phyloP scores from a whole-genome alignment of 148 eudicot species.

The Nepenthes gracilis region DNA sequence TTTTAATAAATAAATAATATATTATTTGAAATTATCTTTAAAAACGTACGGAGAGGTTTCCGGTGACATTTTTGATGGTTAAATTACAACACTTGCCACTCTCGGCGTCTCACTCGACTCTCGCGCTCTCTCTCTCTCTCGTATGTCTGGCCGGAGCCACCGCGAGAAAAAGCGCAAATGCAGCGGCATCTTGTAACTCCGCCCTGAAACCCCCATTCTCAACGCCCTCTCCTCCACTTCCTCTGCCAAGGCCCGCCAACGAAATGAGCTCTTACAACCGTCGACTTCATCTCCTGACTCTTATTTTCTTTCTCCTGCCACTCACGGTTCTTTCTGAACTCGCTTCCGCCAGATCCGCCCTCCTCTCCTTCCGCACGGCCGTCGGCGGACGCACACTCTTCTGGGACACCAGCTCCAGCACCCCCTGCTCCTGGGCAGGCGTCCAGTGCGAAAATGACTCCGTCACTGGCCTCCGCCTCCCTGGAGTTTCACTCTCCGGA shows the following conservation, averaged over 20 bases:
- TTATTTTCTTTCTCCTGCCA: constrained; percentile 14
- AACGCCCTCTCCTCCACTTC: too few relatives aligned
- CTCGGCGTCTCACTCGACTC: too few relatives aligned
- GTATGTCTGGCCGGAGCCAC: too few relatives aligned
- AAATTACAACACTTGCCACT: too few relatives aligned
- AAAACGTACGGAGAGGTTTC: too few relatives aligned
- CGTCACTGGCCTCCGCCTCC: constrained; percentile 57
- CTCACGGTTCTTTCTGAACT: constrained; percentile 22
- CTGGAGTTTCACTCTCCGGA: constrained; percentile 70
- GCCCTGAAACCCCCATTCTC: too few relatives aligned
- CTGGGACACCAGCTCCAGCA: constrained; percentile 35
- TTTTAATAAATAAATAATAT: too few relatives aligned
- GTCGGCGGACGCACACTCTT: constrained; percentile 42
- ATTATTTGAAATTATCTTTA: too few relatives aligned
- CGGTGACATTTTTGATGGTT: too few relatives aligned
- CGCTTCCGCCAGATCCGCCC: constrained; percentile 31
- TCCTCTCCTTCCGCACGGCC: constrained; percentile 36
- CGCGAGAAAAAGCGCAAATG: neutral
- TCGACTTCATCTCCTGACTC: constrained; percentile 4
- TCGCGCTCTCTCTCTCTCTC: too few relatives aligned
- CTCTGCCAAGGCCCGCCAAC: neutral
- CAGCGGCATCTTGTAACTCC: too few relatives aligned
- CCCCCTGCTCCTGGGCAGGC: constrained; percentile 56
- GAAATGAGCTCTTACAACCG: neutral
- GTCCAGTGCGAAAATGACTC: constrained; percentile 27